Evolutionary conservation across 139 green algal genomes (phyloP).

Genomic region (Spirogloea muscicola): DNA sequence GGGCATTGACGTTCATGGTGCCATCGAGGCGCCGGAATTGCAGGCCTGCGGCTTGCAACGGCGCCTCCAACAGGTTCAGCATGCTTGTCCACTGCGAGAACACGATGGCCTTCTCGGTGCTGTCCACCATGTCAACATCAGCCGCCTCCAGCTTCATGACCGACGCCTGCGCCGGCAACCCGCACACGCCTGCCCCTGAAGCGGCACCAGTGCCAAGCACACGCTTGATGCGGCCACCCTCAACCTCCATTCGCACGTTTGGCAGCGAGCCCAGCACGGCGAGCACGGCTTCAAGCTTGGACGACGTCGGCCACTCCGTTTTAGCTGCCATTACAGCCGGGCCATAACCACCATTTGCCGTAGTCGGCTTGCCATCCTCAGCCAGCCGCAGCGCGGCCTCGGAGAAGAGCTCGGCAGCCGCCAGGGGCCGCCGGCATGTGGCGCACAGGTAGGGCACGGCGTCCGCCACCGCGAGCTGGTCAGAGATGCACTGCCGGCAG

Average conservation of each 20-base stretch:
- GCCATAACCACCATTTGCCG: background rate
- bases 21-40: constrained; percentile 74
- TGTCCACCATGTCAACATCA: constrained; percentile 2
- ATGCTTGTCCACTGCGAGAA: constrained; percentile 80
- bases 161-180: background rate
- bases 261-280: constrained; percentile 55
- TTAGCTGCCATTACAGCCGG: too few relatives aligned
- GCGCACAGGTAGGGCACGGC: background rate
- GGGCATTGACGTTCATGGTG: constrained; percentile 47
- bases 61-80: constrained; percentile 82
- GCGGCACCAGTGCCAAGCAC: background rate
- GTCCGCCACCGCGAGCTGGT: constrained; percentile 4
- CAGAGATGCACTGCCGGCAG: constrained; percentile 56
- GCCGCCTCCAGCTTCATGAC: constrained; percentile 1
- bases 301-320: constrained; percentile 14
- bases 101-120: constrained; percentile 39
- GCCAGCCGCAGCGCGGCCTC: constrained; percentile 14
- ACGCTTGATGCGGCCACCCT: constrained; percentile 3
- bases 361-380: too few relatives aligned
- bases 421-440: constrained; percentile 5
- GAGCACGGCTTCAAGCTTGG: constrained; percentile 34
- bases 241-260: constrained; percentile 37
- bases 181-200: background rate
- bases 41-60: constrained; percentile 54
- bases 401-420: background rate